Base-by-base conservation (phyloP, 768 basidiomycete species). In the Boletellus emodensis region DNA sequence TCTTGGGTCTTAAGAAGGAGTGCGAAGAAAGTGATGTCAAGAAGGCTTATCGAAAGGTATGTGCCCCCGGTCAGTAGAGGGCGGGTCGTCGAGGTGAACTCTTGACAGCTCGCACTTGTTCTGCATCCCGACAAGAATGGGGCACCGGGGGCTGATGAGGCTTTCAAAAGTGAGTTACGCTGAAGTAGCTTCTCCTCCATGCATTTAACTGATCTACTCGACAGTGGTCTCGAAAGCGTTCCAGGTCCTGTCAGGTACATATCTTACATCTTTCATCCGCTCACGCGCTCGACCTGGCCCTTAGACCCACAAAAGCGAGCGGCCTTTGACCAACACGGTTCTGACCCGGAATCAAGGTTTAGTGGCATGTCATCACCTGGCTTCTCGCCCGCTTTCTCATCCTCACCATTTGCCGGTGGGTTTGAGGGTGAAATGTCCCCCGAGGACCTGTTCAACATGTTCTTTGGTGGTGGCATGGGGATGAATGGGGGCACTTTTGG, bases 181-280 rank as follows among this genome's bases (percentile, higher is more conserved):
- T 3, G 22, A 33, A 37, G 18, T 40, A 0, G 17, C 36, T 51
- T 44, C 46, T 48, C 33, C 18, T 22, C 11, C 12, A n/a, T 44
- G 38, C 28, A 45, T 42, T 41, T 33, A 38, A 42, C 38, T 51
- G 18, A 61, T 57, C 3, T 47, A 11, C 9, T 35, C 15, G 20
- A 11, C 62, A 98, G 95, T 94, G 87, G 92, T 98, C 26, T 95
- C 93, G 4, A 97, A 96, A 71, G 94, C 94, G 10, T 98, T 97
- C 71, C 93, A 95, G 65, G 85, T 97, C 9, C 73, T 98, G 33
- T 94, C 92, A 65, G 87, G 87, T 83, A 55, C 40, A 56, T 56
- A 15, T 34, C 20, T 36, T 26, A 22, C 6, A 3, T 24, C 18
- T 34, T 20, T 33, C 37, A 7, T 35, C 24, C 24, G 52, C 40